Base-by-base conservation (phyloP, 2,329 filamentous ascomycete species). In the Lecanicillium sp. region DNA sequence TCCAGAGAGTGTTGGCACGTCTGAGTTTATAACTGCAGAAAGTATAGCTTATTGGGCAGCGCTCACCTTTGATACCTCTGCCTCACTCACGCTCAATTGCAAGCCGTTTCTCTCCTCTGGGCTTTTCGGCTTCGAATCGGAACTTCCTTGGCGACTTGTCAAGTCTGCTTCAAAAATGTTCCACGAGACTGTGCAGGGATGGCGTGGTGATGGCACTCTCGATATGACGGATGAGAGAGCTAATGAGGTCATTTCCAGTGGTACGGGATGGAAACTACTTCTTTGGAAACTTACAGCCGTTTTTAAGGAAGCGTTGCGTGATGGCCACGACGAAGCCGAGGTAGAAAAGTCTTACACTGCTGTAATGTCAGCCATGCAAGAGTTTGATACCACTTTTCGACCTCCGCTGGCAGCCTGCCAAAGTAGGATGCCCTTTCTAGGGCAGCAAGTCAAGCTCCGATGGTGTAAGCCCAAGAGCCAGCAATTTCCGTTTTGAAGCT, bases 11-110 rank as follows among this genome's bases (percentile, higher is more conserved):
- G 49, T 58, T 2, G 46, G 47, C 8, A 55, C 53, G 1, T 50
- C 53, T 1, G 51, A 52, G 15, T 64, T 62, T 29, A 52, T 66
- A 7, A 52, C 51, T 5, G 49, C 56, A 2, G 63, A 66, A 43
- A 64, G 55, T 37, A 59, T 53, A 9, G 58, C 56, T 0, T 65
- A 64, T 40, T 66, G 62, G 62, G 59, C 59, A 0, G 63, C 62
- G 3, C 39, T 66, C 7, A 63, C 58, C 0, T 65, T 64, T 20
- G 63, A 66, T 28, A 66, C 63, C 0, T 64, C 60, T 0, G 57
- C 57, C 1, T 64, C 62, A 1, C 39, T 66, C 4, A 64, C 60
- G 1, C 50, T 65, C n/a, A 64, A 64, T 19, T 60, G 56, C 7
- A 52, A 60, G 7, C 55, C 63, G 0, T 42, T 62, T 2, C 52